Evolutionary conservation across 345 rosid genomes (phyloP), one percentile per base, ranked within the genome.

Genomic region (Conringia planisiliqua): DNA sequence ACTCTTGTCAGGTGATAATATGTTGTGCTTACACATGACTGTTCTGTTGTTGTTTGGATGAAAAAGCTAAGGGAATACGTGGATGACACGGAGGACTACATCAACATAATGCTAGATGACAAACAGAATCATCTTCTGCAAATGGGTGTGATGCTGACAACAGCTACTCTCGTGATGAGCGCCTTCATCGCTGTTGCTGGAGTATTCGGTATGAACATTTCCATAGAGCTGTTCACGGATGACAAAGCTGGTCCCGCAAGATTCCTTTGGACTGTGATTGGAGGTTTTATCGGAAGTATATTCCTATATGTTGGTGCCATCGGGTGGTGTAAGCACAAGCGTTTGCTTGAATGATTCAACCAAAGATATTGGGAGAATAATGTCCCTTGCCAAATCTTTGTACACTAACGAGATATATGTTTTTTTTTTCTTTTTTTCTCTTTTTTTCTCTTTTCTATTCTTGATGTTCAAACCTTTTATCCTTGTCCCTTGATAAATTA

Each of bases 21-120:
- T 7, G 29, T 11, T 62, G 22, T 51, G 50, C 62, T 76, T 12
- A 68, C 52, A 13, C 44, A 51, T 61, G 5, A 43, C 14, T 44
- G 61, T 6, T n/a, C 13, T 63, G 59, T 65, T 74, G 32, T 11
- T 70, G 65, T 55, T 47, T 20, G 61, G 39, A 22, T 77, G 46
- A n/a, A 47, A 66, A 71, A 95, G 99, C 88, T 92, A 77, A 81
- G 97, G 86, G 97, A 90, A 77, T 95, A 92, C 5, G 96, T 92
- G 4, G 97, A 95, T 59, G 97, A 92, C 82, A 92, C 99, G 2
- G 97, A 95, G 75, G 97, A 90, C 68, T 90, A 90, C 87, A 89
- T 92, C 73, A 95, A 95, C 88, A 92, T 92, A 77, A 90, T 90
- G 97, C 80, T 95, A 52, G 97, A 92, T 66, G 97, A 90, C 86